Percentiles rank a stretch among this genome's conserved stretches.
These are phyloP conservation scores for Lasiosphaeria hispida DNA, from an alignment of 495 filamentous ascomycete species.

Conservation along the genomic window DNA sequence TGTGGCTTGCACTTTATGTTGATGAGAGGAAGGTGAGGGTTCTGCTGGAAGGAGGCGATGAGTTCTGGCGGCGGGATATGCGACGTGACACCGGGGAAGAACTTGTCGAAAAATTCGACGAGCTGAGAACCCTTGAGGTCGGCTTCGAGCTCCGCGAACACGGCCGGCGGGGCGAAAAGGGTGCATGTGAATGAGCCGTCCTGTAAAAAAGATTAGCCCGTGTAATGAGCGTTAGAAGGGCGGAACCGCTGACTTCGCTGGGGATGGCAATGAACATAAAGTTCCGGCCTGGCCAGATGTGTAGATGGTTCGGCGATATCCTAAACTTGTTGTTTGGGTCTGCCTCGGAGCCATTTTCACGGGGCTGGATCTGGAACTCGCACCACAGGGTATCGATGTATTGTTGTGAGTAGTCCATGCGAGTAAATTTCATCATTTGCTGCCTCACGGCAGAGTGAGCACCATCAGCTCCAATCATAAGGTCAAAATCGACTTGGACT, in stretches of 20 bases:
- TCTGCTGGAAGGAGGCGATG: conserved; percentile 64
- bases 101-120: conserved; percentile 66
- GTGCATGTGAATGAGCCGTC: conserved; percentile 96
- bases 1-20: conserved; percentile 88
- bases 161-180: conserved; percentile 70
- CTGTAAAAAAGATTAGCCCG: conserved; percentile 28
- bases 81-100: conserved; percentile 86
- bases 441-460: conserved; percentile 87
- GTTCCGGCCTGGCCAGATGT: conserved; percentile 92
- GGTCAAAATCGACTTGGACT: conserved; percentile 78
- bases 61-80: conserved; percentile 71
- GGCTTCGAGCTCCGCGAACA: conserved; percentile 59
- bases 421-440: conserved; percentile 89
- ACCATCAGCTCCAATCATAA: conserved; percentile 93
- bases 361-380: conserved; percentile 76
- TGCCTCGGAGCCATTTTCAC: conserved; percentile 24
- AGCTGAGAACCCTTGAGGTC: conserved; percentile 48
- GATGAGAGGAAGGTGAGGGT: conserved; percentile 89
- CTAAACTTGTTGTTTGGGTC: conserved; percentile 58
- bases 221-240: neutral
- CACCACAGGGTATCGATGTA: conserved; percentile 98
- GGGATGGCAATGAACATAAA: conserved; percentile 99
- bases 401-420: conserved; percentile 87
- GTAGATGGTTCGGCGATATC: conserved; percentile 86
- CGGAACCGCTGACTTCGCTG: conserved; percentile 49